Evolutionary conservation across 345 rosid species (phyloP).

Genomic region (Punica granatum): DNA sequence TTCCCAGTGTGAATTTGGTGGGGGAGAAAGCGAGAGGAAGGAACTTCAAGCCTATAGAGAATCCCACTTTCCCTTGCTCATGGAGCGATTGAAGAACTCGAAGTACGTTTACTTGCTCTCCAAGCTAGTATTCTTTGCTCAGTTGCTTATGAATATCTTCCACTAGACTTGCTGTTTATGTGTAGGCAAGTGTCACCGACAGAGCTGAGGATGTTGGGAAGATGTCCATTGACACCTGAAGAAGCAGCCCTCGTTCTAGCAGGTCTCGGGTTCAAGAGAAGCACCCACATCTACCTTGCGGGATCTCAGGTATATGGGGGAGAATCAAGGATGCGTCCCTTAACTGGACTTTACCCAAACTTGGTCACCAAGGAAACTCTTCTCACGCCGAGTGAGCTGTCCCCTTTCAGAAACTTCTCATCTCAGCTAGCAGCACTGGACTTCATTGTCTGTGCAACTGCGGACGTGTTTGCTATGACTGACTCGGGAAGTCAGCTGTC

Average conservation of each 20-base stretch:
- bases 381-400: constrained; percentile 62
- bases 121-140: not conserved
- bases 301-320: constrained; percentile 73
- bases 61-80: constrained; percentile 71
- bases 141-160: not conserved
- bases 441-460: constrained; percentile 79
- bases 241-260: constrained; percentile 84
- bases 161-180: not conserved
- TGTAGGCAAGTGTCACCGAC: constrained; percentile 44
- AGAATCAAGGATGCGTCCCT: constrained; percentile 56
- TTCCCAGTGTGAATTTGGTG: constrained; percentile 84
- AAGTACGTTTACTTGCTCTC: constrained; percentile 28
- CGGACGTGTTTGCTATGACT: constrained; percentile 89
- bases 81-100: constrained; percentile 51
- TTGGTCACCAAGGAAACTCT: constrained; percentile 82
- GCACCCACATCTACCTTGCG: constrained; percentile 72
- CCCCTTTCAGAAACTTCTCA: constrained; percentile 79
- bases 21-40: constrained; percentile 55
- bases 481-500: constrained; percentile 95
- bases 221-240: constrained; percentile 95
- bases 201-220: constrained; percentile 66
- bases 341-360: constrained; percentile 70
- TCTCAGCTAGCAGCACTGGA: constrained; percentile 94
- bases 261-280: constrained; percentile 61
- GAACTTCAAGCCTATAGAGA: constrained; percentile 80